A percentile compares a stretch with the other conserved stretches of the same genome.
phyloP scores from a whole-genome alignment of 2,329 filamentous ascomycete species.

The Verticillium albo-atrum region DNA sequence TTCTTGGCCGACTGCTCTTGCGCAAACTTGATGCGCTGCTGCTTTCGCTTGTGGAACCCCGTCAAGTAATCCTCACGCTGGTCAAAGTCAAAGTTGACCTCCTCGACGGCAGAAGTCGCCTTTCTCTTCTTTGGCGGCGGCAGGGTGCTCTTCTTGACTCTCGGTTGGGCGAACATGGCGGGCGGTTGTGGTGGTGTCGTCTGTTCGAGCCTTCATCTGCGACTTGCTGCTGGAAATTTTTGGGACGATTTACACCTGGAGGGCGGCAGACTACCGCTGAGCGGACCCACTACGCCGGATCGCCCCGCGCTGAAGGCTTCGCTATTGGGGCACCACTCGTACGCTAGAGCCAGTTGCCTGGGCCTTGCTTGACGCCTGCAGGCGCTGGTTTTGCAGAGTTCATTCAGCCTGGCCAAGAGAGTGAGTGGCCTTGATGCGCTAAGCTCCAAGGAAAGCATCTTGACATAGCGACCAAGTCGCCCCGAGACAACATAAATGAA shows the following conservation, averaged over 20 bases:
- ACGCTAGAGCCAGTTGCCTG: neutral
- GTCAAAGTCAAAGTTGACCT: conserved; percentile 78
- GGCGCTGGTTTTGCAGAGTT: neutral
- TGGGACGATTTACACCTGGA: conserved; percentile 1
- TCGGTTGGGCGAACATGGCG: conserved; percentile 51
- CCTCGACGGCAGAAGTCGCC: conserved; percentile 57
- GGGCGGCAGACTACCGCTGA: neutral
- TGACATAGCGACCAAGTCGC: too few relatives aligned
- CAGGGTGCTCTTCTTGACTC: conserved; percentile 55
- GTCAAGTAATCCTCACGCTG: conserved; percentile 86
- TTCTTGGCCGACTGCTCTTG: conserved; percentile 75
- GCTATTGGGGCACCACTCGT: neutral
- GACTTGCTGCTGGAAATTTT: conserved; percentile 7
- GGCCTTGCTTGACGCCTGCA: neutral
- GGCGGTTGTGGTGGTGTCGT: neutral
- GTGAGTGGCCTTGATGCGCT: too few relatives aligned
- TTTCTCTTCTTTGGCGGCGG: conserved; percentile 65
- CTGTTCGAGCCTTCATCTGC: conserved; percentile 5
- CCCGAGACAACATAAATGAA: too few relatives aligned
- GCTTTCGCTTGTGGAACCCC: conserved; percentile 94
- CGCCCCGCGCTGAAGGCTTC: neutral
- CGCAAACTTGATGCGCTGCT: conserved; percentile 77
- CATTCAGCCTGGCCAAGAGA: too few relatives aligned
- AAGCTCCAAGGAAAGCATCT: too few relatives aligned
- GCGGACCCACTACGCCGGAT: neutral